Conservation (phyloP, 148 eudicot species). For the Arctostaphylos glauca region DNA sequence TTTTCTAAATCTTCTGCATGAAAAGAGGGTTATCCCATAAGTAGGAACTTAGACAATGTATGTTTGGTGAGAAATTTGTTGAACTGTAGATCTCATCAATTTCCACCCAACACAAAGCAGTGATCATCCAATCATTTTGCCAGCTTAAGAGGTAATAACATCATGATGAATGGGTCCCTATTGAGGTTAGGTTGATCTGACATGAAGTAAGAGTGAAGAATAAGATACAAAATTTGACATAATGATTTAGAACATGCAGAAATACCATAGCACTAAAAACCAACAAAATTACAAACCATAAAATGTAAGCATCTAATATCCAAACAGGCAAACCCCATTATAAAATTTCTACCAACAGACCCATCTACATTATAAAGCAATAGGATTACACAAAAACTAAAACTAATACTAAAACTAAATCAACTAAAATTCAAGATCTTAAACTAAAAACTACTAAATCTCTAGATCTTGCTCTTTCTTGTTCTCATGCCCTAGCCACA, state of each 20-base stretch:
- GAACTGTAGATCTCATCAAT: not conserved
- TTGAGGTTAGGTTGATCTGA: not conserved
- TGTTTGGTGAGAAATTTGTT: slow-evolving; percentile 5
- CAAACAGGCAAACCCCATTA: not conserved
- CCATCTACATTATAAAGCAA: slow-evolving; percentile 12
- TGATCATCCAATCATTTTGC: not conserved
- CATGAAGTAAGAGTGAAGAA: not conserved
- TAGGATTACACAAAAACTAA: not conserved
- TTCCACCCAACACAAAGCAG: not conserved
- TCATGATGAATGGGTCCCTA: not conserved
- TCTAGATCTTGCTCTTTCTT: slow-evolving; percentile 15
- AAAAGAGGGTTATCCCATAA: not conserved
- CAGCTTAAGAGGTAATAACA: not conserved
- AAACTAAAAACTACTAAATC: not conserved
- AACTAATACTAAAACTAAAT: not conserved
- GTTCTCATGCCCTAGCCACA: slow-evolving; percentile 58
- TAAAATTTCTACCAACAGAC: not conserved
- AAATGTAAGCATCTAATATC: not conserved
- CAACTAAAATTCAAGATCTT: too few relatives aligned
- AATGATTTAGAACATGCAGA: not conserved
- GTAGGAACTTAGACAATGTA: not conserved
- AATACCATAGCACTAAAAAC: not conserved
- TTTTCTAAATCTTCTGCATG: slow-evolving; percentile 6
- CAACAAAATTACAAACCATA: not conserved
- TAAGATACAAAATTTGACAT: not conserved